Percentiles rank a stretch among this genome's conserved stretches.
Conservation (phyloP, 192 early-diverging fungal species). For the Entomortierella lignicola region DNA sequence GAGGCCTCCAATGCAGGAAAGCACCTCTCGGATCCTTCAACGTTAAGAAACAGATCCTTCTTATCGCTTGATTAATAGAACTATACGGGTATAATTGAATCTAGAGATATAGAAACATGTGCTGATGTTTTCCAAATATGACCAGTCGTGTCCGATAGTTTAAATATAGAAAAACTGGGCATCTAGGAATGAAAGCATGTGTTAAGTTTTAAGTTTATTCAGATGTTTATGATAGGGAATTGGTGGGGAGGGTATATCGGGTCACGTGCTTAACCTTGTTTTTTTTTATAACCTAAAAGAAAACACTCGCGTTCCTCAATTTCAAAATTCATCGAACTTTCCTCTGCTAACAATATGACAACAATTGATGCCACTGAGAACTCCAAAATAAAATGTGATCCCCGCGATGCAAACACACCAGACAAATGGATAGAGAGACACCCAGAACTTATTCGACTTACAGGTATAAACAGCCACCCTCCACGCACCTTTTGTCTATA, state of each 20-base stretch:
- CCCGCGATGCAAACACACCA: conserved; percentile 56
- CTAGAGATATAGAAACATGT: too few relatives aligned
- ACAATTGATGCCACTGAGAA: neutral
- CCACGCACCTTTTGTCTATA: too few relatives aligned
- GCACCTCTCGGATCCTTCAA: neutral
- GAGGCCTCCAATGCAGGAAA: neutral
- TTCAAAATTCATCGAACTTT: too few relatives aligned
- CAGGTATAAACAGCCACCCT: conserved; percentile 16
- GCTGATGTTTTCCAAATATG: too few relatives aligned
- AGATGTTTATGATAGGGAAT: conserved; percentile 2
- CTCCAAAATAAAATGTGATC: conserved; percentile 13
- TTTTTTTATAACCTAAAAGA: too few relatives aligned
- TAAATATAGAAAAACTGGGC: too few relatives aligned
- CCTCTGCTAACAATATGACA: too few relatives aligned
- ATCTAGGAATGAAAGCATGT: neutral
- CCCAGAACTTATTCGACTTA: conserved; percentile 60
- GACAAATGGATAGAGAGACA: conserved; percentile 63
- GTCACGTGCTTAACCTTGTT: neutral
- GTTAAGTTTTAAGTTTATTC: neutral
- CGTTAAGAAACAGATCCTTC: neutral
- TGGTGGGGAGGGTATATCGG: neutral
- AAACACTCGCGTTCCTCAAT: too few relatives aligned
- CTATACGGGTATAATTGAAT: too few relatives aligned
- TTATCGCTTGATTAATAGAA: too few relatives aligned
- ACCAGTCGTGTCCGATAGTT: too few relatives aligned